A percentile compares a stretch with the other conserved stretches of the same genome.
Conservation (phyloP, 805 yeast species). For the Yamadazyma nakazawae region DNA sequence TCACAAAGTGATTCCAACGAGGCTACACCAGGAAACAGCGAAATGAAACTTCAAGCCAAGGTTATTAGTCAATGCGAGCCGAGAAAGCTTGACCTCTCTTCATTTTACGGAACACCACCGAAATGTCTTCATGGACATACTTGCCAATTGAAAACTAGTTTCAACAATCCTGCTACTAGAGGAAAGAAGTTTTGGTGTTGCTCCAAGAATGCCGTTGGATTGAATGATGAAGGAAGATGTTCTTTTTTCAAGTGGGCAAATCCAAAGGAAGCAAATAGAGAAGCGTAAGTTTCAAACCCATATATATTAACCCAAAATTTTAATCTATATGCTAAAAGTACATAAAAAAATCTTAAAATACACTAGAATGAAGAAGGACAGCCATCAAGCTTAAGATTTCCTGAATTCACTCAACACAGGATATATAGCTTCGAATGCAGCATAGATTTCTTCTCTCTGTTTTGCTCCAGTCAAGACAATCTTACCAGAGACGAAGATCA, state of each 20-base stretch:
- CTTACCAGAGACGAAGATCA: constrained; percentile 95
- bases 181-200: constrained; percentile 36
- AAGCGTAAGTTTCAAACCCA: neutral
- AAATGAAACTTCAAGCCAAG: neutral
- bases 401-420: constrained; percentile 98
- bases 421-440: constrained; percentile 96
- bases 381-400: constrained; percentile 46
- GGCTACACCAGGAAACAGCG: neutral
- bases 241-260: constrained; percentile 18
- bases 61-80: neutral
- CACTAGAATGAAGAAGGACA: neutral
- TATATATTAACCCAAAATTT: constrained; percentile 7
- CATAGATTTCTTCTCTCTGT: constrained; percentile 97
- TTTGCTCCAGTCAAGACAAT: constrained; percentile 98
- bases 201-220: constrained; percentile 11
- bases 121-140: constrained; percentile 23
- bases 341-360: constrained; percentile 8
- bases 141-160: constrained; percentile 28
- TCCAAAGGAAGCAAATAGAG: neutral
- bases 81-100: neutral
- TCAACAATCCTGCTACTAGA: constrained; percentile 19
- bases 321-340: constrained; percentile 13
- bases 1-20: neutral
- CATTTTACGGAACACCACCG: constrained; percentile 25
- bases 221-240: constrained; percentile 16